These are phyloP conservation scores for Tuctoria greenei DNA, from an alignment of 176 grass and related monocot genomes.

Conservation along the genomic window DNA sequence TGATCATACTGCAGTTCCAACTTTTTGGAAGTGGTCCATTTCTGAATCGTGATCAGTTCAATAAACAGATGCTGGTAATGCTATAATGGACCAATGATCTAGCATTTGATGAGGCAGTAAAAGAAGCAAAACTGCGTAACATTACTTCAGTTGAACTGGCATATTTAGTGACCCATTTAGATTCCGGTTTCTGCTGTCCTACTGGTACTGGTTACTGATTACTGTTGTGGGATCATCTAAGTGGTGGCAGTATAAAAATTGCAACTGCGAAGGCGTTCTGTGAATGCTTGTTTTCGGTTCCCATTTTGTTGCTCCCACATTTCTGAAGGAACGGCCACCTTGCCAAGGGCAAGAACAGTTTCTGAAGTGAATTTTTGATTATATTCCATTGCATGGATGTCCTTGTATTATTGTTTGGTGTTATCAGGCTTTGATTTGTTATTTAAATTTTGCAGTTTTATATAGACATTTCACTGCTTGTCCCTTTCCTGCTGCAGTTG, in stretches of 20 bases:
- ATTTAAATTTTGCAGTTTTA: constrained; percentile 1
- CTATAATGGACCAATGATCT: constrained; percentile 21
- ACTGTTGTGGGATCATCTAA: neutral
- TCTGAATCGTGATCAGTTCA: neutral
- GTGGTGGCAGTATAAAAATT: neutral
- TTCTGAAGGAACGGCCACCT: neutral
- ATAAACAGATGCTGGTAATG: constrained; percentile 4
- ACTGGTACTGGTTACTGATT: neutral
- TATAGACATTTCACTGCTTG: constrained; percentile 23
- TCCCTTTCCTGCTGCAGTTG: constrained; percentile 66
- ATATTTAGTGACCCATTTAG: constrained; percentile 1
- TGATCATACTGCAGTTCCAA: neutral
- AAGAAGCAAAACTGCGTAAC: neutral
- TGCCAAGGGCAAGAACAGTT: neutral
- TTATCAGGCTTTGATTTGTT: neutral
- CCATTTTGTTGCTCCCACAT: neutral
- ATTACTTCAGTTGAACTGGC: neutral
- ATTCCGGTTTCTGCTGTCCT: neutral
- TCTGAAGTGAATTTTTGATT: constrained; percentile 2
- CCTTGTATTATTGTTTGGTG: neutral
- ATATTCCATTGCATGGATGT: neutral
- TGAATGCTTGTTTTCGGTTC: neutral
- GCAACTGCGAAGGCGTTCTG: neutral
- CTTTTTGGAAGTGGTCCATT: constrained; percentile 3
- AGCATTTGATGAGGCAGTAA: neutral